Conservation (phyloP, 2,329 filamentous ascomycete species). For the Colletotrichum paranaense region DNA sequence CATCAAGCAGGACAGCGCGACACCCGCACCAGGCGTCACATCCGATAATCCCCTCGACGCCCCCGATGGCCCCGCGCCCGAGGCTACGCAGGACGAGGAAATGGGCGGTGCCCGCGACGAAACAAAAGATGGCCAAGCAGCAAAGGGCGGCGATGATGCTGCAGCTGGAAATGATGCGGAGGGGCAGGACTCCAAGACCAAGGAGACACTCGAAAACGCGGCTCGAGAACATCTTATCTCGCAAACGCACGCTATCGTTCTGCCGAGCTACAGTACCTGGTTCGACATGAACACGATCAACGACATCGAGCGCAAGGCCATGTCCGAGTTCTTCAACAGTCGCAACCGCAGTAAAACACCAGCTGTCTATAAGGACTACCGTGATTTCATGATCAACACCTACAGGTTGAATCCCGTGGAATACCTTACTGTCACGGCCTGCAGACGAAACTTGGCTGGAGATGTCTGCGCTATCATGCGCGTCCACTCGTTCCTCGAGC, state of each 20-base stretch:
- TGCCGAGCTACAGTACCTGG: conserved; percentile 98
- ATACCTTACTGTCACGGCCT: conserved; percentile 97
- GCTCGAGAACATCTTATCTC: conserved; percentile 92
- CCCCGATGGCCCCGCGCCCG: conserved; percentile 71
- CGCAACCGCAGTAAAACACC: conserved; percentile 98
- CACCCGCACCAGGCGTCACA: conserved; percentile 63
- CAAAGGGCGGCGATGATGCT: conserved; percentile 57
- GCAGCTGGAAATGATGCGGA: conserved; percentile 58
- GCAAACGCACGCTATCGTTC: conserved; percentile 94
- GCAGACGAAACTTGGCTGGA: conserved; percentile 91
- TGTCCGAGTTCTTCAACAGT: conserved; percentile 98
- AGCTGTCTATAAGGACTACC: conserved; percentile 97
- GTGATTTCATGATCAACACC: conserved; percentile 99
- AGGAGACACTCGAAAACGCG: conserved; percentile 83
- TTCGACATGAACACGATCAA: conserved; percentile 98
- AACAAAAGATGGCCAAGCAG: conserved; percentile 55
- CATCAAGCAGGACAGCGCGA: conserved; percentile 71
- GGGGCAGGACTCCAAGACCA: conserved; percentile 74
- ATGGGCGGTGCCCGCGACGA: conserved; percentile 76
- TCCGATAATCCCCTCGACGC: conserved; percentile 77
- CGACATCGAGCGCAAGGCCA: conserved; percentile 90
- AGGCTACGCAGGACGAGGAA: conserved; percentile 80
- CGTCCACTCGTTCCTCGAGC: conserved; percentile 96
- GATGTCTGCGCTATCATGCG: conserved; percentile 99
- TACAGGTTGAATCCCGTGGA: conserved; percentile 96